Evolutionary conservation across 148 eudicot species (phyloP).

Genomic region (Euryodendron excelsum): DNA sequence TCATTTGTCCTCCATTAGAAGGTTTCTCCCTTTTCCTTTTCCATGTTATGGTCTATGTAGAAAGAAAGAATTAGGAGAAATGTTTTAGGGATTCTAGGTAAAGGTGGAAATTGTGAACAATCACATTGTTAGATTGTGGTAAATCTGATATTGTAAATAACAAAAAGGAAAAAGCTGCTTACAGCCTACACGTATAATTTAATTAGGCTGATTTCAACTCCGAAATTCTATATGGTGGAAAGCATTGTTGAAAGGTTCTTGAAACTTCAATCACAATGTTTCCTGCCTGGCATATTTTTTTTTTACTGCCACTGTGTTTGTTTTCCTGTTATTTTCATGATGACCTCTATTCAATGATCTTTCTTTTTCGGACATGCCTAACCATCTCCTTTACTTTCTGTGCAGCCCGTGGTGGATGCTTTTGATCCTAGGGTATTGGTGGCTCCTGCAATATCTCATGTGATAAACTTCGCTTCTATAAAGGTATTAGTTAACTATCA

Average conservation of each 20-base stretch:
- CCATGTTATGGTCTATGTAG: not conserved
- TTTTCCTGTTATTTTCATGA: not conserved
- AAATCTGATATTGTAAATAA: not conserved
- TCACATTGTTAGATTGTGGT: not conserved
- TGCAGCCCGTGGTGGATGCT: slow-evolving; percentile 99
- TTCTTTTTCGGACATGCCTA: not conserved
- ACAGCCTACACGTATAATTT: not conserved
- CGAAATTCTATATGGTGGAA: not conserved
- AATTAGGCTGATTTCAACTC: not conserved
- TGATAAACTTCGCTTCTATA: slow-evolving; percentile 67
- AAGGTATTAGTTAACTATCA: slow-evolving; percentile 50
- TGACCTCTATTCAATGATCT: not conserved
- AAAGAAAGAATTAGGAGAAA: not conserved
- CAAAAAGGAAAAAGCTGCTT: not conserved
- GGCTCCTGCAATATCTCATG: slow-evolving; percentile 83
- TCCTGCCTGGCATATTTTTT: not conserved
- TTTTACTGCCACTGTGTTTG: not conserved
- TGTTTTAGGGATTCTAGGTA: not conserved
- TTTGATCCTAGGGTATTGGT: slow-evolving; percentile 96
- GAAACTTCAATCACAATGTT: not conserved
- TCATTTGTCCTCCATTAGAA: not conserved
- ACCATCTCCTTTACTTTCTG: not conserved
- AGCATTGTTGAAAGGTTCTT: not conserved
- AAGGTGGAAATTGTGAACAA: slow-evolving; percentile 1
- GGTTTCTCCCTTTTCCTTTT: not conserved